Evolutionary conservation across 345 rosid species (phyloP).

Genomic region (Trapa bicornis): DNA sequence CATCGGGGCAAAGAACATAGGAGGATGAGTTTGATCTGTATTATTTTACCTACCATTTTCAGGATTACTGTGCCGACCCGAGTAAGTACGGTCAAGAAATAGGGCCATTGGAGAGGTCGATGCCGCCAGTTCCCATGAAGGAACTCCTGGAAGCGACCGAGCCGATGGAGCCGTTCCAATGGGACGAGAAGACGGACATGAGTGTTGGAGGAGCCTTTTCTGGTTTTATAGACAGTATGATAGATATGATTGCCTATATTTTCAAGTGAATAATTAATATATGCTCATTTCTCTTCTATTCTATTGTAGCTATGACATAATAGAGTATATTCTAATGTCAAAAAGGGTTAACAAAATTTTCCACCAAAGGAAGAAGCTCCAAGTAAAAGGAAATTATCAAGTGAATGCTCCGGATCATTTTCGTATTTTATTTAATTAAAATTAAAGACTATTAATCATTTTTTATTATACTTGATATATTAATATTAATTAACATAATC

Average conservation of each 20-base stretch:
- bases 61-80: slow-evolving; percentile 43
- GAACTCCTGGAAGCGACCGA: slow-evolving; percentile 48
- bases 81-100: slow-evolving; percentile 38
- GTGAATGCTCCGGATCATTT: not conserved
- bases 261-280: slow-evolving; percentile 15
- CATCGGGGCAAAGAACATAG: not conserved
- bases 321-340: no score
- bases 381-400: no score
- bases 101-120: slow-evolving; percentile 34
- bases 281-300: not conserved
- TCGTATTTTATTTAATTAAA: not conserved
- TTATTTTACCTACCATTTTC: slow-evolving; percentile 6
- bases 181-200: slow-evolving; percentile 63
- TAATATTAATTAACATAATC: no score
- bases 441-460: no score
- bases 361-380: no score
- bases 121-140: slow-evolving; percentile 30
- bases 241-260: slow-evolving; percentile 20
- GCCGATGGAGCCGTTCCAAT: slow-evolving; percentile 45
- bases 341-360: no score
- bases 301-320: not conserved
- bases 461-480: no score
- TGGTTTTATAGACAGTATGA: slow-evolving; percentile 17
- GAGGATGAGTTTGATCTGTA: not conserved
- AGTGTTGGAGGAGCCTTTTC: slow-evolving; percentile 26